Conservation (phyloP, 208 protist genomes). For the Trypanosomatidae sp. region DNA sequence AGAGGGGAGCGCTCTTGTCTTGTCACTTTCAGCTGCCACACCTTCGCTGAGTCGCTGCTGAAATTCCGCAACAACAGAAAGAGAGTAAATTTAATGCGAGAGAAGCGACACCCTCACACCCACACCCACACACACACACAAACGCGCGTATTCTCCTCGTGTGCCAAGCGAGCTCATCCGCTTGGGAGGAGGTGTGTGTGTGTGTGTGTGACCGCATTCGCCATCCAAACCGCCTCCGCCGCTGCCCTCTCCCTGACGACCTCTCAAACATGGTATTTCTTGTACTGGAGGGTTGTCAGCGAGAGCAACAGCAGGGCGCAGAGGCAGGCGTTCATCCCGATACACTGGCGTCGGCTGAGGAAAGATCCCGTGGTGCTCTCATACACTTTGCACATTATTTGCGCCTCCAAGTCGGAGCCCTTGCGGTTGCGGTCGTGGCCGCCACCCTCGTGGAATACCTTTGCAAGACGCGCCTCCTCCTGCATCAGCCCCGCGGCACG, state of each 20-base stretch:
- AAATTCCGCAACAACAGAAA: too few species aligned
- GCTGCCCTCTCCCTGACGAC: neutral
- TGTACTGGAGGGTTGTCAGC: conserved; percentile 29
- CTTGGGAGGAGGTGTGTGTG: too few species aligned
- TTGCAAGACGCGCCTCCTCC: conserved; percentile 8
- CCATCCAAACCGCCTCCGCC: neutral
- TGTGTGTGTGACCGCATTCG: neutral
- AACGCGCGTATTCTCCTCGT: neutral
- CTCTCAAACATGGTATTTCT: conserved; percentile 23
- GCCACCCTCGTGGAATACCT: conserved; percentile 12
- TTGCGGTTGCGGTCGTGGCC: neutral
- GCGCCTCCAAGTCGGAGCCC: neutral
- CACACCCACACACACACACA: neutral
- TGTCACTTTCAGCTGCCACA: too few species aligned
- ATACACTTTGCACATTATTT: conserved; percentile 25
- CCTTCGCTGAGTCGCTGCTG: too few species aligned
- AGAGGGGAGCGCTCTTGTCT: too few species aligned
- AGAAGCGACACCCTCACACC: neutral
- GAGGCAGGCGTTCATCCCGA: conserved; percentile 25
- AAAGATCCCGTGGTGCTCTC: conserved; percentile 15
- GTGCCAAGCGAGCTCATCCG: neutral
- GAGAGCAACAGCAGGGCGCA: conserved; percentile 20
- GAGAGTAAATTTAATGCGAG: too few species aligned
- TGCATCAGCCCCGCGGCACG: neutral
- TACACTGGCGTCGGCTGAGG: conserved; percentile 6